Percentiles rank a stretch among this genome's conserved stretches.
These are phyloP conservation scores for Skeletonema menzelii DNA, from an alignment of 108 stramenopile genomes.

Conservation along the genomic window DNA sequence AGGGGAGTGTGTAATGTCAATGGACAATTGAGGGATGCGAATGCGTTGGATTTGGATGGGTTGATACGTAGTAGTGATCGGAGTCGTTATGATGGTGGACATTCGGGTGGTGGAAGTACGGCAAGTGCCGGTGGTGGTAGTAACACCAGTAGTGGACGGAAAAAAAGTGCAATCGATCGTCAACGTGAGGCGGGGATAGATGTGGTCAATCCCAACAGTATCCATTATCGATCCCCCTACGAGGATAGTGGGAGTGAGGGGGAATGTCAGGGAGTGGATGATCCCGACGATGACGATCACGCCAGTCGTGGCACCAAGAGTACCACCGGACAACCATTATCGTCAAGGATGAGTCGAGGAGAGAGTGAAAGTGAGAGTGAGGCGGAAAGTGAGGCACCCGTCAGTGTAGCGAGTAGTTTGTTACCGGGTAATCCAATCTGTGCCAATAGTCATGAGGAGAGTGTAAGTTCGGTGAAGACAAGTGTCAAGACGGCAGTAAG, in stretches of 20 bases:
- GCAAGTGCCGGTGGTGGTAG: not conserved
- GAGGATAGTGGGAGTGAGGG: conserved; percentile 68
- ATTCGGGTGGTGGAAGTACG: not conserved
- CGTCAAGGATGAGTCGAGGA: not conserved
- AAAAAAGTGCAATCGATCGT: not conserved
- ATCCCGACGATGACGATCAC: conserved; percentile 16
- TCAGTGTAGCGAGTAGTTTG: conserved; percentile 38
- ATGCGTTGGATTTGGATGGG: conserved; percentile 81
- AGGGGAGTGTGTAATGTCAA: conserved; percentile 79
- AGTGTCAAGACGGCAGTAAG: conserved; percentile 70
- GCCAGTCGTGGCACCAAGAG: not conserved
- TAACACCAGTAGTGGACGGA: not conserved
- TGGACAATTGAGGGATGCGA: conserved; percentile 79
- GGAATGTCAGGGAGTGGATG: conserved; percentile 34
- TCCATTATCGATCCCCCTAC: conserved; percentile 77
- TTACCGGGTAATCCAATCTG: conserved; percentile 24
- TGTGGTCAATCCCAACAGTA: conserved; percentile 65
- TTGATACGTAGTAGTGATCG: conserved; percentile 73
- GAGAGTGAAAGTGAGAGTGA: conserved; percentile 24
- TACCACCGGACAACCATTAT: not conserved
- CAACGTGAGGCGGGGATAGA: conserved; percentile 47
- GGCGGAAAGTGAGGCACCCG: conserved; percentile 42
- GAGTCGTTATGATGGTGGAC: conserved; percentile 10
- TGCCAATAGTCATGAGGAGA: conserved; percentile 23
- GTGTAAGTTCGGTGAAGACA: conserved; percentile 71